phyloP scores from a whole-genome alignment of 73 alveolate species.

The Blepharisma stoltei region DNA sequence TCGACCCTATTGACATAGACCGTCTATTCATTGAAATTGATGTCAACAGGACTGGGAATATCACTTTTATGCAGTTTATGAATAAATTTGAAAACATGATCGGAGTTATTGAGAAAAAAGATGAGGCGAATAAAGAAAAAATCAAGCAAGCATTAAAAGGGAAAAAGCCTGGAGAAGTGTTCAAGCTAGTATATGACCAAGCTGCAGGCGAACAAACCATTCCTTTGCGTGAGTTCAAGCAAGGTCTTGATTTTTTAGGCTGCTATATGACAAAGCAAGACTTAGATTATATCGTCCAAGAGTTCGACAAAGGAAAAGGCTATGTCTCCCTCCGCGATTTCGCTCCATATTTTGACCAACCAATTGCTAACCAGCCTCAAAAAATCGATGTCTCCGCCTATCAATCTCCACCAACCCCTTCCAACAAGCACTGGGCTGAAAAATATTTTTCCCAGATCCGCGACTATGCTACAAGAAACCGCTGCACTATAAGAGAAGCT shows the following conservation, averaged over 20 bases:
- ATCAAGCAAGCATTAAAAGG: not conserved
- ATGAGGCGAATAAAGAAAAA: not conserved
- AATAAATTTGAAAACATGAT: not conserved
- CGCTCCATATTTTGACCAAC: not conserved
- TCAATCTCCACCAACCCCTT: not conserved
- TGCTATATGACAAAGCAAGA: not conserved
- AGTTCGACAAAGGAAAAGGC: not conserved
- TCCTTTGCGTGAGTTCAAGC: not conserved
- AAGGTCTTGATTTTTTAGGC: not conserved
- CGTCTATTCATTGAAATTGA: not conserved
- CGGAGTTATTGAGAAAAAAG: conserved; percentile 18
- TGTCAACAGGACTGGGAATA: not conserved
- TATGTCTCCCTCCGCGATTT: not conserved
- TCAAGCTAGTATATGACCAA: not conserved
- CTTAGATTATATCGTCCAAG: not conserved
- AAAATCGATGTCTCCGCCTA: not conserved
- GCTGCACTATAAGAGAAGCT: not conserved
- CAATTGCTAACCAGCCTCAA: not conserved
- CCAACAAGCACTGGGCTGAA: conserved; percentile 19
- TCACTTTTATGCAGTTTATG: conserved; percentile 22
- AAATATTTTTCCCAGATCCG: not conserved
- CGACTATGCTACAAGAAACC: not conserved
- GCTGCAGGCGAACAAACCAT: not conserved
- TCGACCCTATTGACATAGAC: not conserved
- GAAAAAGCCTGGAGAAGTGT: not conserved